Conservation (phyloP, 2,329 filamentous ascomycete genomes). For the Bipolaris zeicola region DNA sequence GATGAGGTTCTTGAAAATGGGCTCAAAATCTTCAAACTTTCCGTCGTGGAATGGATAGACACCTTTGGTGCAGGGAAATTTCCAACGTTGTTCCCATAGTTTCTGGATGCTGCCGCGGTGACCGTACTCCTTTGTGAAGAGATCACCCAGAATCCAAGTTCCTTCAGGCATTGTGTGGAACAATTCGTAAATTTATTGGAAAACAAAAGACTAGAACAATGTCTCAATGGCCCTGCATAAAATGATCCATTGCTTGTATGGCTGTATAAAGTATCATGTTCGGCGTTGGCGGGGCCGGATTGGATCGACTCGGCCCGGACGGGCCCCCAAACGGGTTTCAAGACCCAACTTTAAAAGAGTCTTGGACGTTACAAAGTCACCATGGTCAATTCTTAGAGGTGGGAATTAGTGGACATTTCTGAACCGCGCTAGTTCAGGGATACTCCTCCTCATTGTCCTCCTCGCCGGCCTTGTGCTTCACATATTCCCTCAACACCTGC, state of each 20-base stretch:
- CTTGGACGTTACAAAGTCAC: background rate
- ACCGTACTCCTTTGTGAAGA: constrained; percentile 46
- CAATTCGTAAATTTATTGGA: background rate
- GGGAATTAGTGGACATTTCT: background rate
- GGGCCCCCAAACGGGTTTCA: constrained; percentile 24
- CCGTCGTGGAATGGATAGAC: constrained; percentile 78
- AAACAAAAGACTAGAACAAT: background rate
- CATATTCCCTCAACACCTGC: constrained; percentile 36
- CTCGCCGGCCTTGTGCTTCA: constrained; percentile 14
- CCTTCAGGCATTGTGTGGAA: constrained; percentile 30
- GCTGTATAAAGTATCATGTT: constrained; percentile 16
- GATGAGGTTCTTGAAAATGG: constrained; percentile 52
- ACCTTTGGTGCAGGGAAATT: constrained; percentile 47
- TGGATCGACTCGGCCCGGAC: constrained; percentile 17
- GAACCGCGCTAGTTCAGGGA: background rate
- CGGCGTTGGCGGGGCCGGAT: constrained; percentile 34
- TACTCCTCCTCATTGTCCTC: constrained; percentile 15
- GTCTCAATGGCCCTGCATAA: background rate
- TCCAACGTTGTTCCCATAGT: constrained; percentile 45
- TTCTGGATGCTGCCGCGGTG: constrained; percentile 41
- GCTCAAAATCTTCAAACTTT: constrained; percentile 69
- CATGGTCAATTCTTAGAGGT: background rate
- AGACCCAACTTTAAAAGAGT: background rate
- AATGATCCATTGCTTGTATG: background rate
- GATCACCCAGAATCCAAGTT: constrained; percentile 45